Evolutionary conservation across 2,329 filamentous ascomycete genomes (phyloP).

Genomic region (Plenodomus lindquistii): DNA sequence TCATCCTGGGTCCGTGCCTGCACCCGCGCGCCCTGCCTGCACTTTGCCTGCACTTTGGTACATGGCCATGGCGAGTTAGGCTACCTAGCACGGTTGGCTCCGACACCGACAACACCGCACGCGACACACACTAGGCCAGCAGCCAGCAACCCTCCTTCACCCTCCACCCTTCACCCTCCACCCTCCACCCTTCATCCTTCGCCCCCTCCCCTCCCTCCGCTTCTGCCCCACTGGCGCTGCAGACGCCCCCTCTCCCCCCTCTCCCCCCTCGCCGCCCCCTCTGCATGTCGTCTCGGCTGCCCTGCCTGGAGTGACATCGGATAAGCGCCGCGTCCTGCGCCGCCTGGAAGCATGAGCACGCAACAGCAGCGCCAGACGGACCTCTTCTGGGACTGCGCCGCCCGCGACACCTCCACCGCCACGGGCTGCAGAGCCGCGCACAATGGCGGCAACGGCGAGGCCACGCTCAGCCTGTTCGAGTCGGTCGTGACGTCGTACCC

Average conservation of each 20-base stretch:
- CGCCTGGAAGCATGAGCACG: conserved; percentile 34
- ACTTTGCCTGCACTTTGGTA: too few relatives aligned
- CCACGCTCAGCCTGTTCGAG: conserved; percentile 53
- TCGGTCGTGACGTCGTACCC: conserved; percentile 59
- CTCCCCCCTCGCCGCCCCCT: conserved; percentile 15
- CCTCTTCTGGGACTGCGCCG: conserved; percentile 22
- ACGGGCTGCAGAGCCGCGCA: conserved; percentile 1
- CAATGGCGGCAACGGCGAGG: conserved; percentile 4
- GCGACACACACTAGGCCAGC: too few relatives aligned
- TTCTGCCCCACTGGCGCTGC: conserved; percentile 21
- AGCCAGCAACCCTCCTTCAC: neutral
- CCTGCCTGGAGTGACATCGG: conserved; percentile 28
- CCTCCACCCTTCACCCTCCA: too few relatives aligned
- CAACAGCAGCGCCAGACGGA: conserved; percentile 18
- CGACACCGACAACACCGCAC: neutral
- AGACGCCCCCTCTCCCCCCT: conserved; percentile 14
- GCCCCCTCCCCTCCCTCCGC: conserved; percentile 10
- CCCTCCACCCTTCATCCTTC: conserved; percentile 8
- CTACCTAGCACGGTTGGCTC: neutral
- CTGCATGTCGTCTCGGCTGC: conserved; percentile 35
- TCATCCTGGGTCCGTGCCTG: neutral
- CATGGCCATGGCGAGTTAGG: too few relatives aligned
- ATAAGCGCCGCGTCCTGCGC: conserved; percentile 24
- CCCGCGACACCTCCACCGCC: conserved; percentile 4
- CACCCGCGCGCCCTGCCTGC: too few relatives aligned